These are phyloP conservation scores for Pholiota molesta DNA, from an alignment of 768 basidiomycete genomes.

Conservation along the genomic window DNA sequence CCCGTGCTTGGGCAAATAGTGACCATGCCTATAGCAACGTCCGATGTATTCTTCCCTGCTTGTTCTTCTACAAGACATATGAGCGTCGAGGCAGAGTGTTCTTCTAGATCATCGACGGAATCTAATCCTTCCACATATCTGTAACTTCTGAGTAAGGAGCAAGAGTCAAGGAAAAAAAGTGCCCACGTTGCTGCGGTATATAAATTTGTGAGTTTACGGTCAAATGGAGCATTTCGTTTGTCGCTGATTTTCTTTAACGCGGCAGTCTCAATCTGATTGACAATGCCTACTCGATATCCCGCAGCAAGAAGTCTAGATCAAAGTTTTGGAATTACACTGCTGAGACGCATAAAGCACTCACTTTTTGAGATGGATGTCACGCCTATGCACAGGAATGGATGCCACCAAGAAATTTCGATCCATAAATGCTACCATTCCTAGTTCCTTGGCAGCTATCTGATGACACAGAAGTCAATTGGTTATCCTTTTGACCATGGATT, in stretches of 20 bases:
- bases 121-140: conserved; percentile 87
- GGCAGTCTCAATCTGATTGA: conserved; percentile 84
- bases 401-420: conserved; percentile 78
- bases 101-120: conserved; percentile 64
- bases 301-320: conserved; percentile 61
- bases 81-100: conserved; percentile 60
- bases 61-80: conserved; percentile 78
- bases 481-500: background rate
- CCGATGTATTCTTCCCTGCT: conserved; percentile 23
- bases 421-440: conserved; percentile 75
- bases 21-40: conserved; percentile 69
- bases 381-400: conserved; percentile 69
- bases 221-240: conserved; percentile 73
- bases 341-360: conserved; percentile 30
- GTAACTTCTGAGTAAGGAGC: conserved; percentile 6
- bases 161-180: background rate
- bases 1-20: conserved; percentile 86
- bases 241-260: conserved; percentile 85
- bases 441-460: conserved; percentile 72
- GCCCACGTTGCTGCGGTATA: conserved; percentile 90
- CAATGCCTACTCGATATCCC: conserved; percentile 84
- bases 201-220: conserved; percentile 72
- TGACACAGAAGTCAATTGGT: background rate
- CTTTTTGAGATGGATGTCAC: conserved; percentile 79
- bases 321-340: background rate